Evolutionary conservation across 2,329 filamentous ascomycete genomes (phyloP), one percentile per base, ranked within the genome.

Genomic region (Claviceps sp.): DNA sequence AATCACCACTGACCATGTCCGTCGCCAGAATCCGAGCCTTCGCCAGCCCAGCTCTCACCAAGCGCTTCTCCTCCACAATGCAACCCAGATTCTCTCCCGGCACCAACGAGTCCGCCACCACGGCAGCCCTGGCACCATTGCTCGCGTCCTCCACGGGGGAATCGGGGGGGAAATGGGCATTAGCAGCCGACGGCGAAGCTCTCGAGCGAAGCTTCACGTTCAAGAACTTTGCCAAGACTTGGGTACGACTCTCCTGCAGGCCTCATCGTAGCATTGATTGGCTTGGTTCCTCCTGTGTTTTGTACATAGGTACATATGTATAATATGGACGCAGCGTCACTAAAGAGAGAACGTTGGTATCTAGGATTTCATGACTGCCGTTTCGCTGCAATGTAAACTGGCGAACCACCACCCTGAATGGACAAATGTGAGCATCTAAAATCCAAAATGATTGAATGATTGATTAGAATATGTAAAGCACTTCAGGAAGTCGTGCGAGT

Each of bases 371-470:
- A 87, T 88, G 84, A 84, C 82, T n/a, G 74, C 74, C 2, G 76
- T 88, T 14, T 80, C 84, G 11, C 68, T 81, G 36, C 77, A 87
- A 60, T 85, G 82, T 67, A 84, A 84, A 61, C 64, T 77, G 40
- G 75, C 77, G 60, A 84, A 80, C 59, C 85, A 89, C 63, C 85
- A 89, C 60, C 84, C 85, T 0, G 84, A 88, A 64, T 88, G 84
- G 84, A 83, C 81, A 2, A 88, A 89, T 61, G 83, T 83, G 67
- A 57, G 72, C 20, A 22, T 22, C 20, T 2, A 20, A 34, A 34
- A 11, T 24, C 3, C 30, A 9, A 11, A 34, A 4, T 34, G 30
- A 22, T 3, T 22, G 22, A 34, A 34, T 34, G 9, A 11, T 34
- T 34, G 30, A 11, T 11, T 11, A 4, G 30, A 34, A 34, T 11